Percentiles rank a stretch among this genome's conserved stretches.
phyloP scores from a whole-genome alignment of 2,329 filamentous ascomycete species.

The Penicillium sp. region DNA sequence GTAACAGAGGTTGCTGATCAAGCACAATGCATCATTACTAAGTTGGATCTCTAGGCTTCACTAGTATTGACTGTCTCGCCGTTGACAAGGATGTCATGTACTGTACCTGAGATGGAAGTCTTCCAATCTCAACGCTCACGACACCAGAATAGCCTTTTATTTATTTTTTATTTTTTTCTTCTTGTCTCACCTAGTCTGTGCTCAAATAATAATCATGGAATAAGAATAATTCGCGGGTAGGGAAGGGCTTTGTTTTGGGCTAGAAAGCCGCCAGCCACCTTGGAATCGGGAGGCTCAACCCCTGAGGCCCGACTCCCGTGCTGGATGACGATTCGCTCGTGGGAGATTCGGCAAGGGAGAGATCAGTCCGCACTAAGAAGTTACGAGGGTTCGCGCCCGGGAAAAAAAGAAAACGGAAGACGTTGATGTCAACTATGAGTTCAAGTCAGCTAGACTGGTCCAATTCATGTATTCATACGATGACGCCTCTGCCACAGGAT shows the following conservation, averaged over 20 bases:
- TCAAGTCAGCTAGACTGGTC: too few relatives aligned
- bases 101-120: neutral
- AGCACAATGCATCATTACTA: too few relatives aligned
- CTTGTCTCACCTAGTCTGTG: neutral
- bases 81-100: neutral
- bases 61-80: too few relatives aligned
- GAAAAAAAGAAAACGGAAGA: too few relatives aligned
- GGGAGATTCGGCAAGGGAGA: too few relatives aligned
- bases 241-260: neutral
- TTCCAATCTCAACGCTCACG: neutral
- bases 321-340: neutral
- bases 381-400: too few relatives aligned
- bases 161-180: neutral
- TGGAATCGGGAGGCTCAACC: neutral
- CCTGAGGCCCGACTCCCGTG: neutral
- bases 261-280: neutral
- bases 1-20: too few relatives aligned
- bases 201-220: neutral
- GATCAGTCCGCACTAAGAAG: too few relatives aligned
- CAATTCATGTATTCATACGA: too few relatives aligned
- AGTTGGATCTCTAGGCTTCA: too few relatives aligned
- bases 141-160: neutral
- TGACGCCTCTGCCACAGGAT: too few relatives aligned
- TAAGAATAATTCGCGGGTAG: neutral
- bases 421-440: too few relatives aligned